Percentiles rank a stretch among this genome's conserved stretches.
phyloP scores from a whole-genome alignment of 2,329 filamentous ascomycete genomes.

The Xylaria multiplex region DNA sequence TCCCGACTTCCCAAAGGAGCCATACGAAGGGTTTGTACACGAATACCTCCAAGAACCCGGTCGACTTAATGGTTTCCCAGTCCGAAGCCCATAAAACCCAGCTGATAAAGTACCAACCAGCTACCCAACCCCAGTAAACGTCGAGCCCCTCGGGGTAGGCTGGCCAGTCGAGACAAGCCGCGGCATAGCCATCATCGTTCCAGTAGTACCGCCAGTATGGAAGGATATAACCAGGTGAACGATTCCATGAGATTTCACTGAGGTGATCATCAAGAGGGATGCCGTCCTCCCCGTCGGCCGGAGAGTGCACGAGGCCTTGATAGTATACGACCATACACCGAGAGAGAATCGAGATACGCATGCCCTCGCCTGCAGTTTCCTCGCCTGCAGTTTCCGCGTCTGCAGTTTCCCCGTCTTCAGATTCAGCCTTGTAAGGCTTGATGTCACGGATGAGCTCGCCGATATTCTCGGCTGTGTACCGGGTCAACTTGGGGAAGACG shows the following conservation, averaged over 20 bases:
- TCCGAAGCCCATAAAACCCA: too few relatives aligned
- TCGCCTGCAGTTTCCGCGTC: too few relatives aligned
- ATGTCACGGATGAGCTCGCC: conserved; percentile 20
- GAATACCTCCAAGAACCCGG: not conserved
- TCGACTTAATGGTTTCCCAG: not conserved
- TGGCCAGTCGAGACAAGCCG: conserved; percentile 23
- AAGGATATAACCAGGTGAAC: not conserved
- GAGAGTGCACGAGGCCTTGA: conserved; percentile 47
- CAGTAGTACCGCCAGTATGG: conserved; percentile 29
- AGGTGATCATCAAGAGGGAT: conserved; percentile 39
- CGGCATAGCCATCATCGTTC: conserved; percentile 12
- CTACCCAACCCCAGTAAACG: conserved; percentile 26
- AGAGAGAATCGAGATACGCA: conserved; percentile 41
- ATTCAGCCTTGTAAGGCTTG: not conserved
- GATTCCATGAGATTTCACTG: not conserved
- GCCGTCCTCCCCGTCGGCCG: conserved; percentile 30
- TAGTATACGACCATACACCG: conserved; percentile 47
- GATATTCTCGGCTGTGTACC: conserved; percentile 43
- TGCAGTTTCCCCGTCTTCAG: not conserved
- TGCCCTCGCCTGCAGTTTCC: conserved; percentile 39
- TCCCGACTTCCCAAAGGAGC: not conserved
- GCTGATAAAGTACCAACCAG: not conserved
- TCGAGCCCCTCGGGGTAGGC: conserved; percentile 13
- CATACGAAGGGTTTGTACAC: not conserved
- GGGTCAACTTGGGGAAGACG: conserved; percentile 48